Base-by-base conservation (phyloP, 805 yeast species). In the Metschnikowia proteae region DNA sequence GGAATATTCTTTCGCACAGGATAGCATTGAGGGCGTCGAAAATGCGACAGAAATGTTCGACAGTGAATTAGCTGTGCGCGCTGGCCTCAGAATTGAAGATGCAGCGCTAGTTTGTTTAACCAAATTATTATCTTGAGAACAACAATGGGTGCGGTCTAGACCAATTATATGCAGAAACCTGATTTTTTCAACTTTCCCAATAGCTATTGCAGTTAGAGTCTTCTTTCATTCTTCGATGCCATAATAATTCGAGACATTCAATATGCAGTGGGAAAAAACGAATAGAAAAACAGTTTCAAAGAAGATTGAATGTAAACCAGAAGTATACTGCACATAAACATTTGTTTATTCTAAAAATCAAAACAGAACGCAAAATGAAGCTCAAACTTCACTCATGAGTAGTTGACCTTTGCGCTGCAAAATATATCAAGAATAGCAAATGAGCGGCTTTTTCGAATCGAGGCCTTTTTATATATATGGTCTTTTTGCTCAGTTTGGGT, bases 11-110 rank as follows among this genome's bases (percentile, higher is more conserved):
- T 86, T 87, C 52, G 61, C 71, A 25, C 62, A 63, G 28, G 89
- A 83, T 48, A 66, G 70, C 37, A 68, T 86, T 40, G 80, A 74
- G 46, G 83, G 78, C 2, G 78, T 84, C 6, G 71, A 71, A 0
- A 72, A 71, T 37, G 81, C 84, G 1, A 67, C 75, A 10, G 84
- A 82, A 52, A 75, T 89, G 71, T 85, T 89, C 62, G 96, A 89
- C 64, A 83, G 84, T 3, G 71, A 75, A 47, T 43, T 81, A 25
- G 59, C 60, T 5, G 74, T 85, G 6, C 84, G 86, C 1, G 62
- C 68, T 1, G 80, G 84, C 0, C 75, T 79, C 0, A 71, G 86
- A 50, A 73, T 84, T 1, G 96, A 88, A 59, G 96, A 89, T 63
- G 85, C 83, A 3, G 74, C 82, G 1, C 60, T 84, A 65, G 80